phyloP scores from a whole-genome alignment of 495 filamentous ascomycete species.

The Penicillium dipodomyicola region DNA sequence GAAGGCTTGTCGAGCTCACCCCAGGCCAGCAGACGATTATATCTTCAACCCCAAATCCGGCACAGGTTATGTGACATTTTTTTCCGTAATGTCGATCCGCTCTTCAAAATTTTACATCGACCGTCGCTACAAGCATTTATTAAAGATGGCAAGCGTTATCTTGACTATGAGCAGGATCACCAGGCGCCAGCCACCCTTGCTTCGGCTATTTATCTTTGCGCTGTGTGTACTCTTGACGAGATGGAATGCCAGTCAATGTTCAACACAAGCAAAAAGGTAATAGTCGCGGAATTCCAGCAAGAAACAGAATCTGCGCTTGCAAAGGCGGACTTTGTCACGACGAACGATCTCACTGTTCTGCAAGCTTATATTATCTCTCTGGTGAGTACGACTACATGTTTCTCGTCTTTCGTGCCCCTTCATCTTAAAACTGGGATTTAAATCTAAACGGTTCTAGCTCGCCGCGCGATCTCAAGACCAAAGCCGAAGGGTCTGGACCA shows the following conservation, averaged over 20 bases:
- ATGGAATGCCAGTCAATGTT: conserved; percentile 42
- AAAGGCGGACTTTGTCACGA: conserved; percentile 51
- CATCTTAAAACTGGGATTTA: conserved; percentile 26
- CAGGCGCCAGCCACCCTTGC: conserved; percentile 43
- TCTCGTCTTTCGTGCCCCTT: not conserved
- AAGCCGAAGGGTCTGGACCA: conserved; percentile 50
- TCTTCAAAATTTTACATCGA: conserved; percentile 42
- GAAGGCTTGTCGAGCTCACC: conserved; percentile 18
- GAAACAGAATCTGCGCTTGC: conserved; percentile 49
- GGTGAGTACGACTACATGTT: conserved; percentile 24
- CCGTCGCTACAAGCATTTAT: conserved; percentile 36
- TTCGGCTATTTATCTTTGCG: conserved; percentile 53
- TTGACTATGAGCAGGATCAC: conserved; percentile 32
- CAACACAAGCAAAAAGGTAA: conserved; percentile 34
- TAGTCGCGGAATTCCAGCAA: conserved; percentile 47
- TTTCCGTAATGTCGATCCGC: conserved; percentile 37
- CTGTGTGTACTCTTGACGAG: conserved; percentile 44
- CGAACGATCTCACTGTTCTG: conserved; percentile 54
- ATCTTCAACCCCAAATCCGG: conserved; percentile 6
- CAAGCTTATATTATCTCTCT: conserved; percentile 57
- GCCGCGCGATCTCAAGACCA: conserved; percentile 43
- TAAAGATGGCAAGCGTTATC: conserved; percentile 30
- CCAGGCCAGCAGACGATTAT: conserved; percentile 10
- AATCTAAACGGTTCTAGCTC: conserved; percentile 32
- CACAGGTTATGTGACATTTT: conserved; percentile 34